Percentiles rank a stretch among this genome's conserved stretches.
These are phyloP conservation scores for Sphaerulina vaccinii DNA, from an alignment of 2,329 filamentous ascomycete genomes.

Conservation along the genomic window DNA sequence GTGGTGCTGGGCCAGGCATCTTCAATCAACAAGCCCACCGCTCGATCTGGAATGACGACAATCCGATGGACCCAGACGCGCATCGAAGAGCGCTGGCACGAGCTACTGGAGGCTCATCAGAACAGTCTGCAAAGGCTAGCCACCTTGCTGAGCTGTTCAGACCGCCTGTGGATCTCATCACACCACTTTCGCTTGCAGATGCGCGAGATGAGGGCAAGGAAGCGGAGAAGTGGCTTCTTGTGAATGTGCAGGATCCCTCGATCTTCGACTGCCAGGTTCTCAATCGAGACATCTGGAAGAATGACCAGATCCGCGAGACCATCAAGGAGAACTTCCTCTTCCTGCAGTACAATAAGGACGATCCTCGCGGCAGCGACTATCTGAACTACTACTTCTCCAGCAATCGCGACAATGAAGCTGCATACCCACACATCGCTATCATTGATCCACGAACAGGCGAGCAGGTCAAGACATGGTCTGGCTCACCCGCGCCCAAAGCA, in stretches of 20 bases:
- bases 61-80: constrained; percentile 49
- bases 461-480: constrained; percentile 95
- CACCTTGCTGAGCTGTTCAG: constrained; percentile 88
- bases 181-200: constrained; percentile 73
- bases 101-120: constrained; percentile 65
- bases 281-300: constrained; percentile 96
- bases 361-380: constrained; percentile 74
- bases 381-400: constrained; percentile 82
- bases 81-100: constrained; percentile 56
- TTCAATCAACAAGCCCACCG: constrained; percentile 64
- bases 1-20: constrained; percentile 53
- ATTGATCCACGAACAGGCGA: constrained; percentile 94
- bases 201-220: constrained; percentile 84
- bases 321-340: constrained; percentile 93
- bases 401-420: constrained; percentile 74
- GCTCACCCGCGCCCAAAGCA: constrained; percentile 71
- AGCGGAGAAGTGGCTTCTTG: constrained; percentile 87
- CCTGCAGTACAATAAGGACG: constrained; percentile 87
- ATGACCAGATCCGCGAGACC: constrained; percentile 72
- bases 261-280: constrained; percentile 93
- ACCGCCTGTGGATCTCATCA: constrained; percentile 88
- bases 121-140: constrained; percentile 66
- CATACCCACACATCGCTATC: constrained; percentile 94
- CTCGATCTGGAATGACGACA: constrained; percentile 58
- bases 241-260: constrained; percentile 90